These are phyloP conservation scores for Tulasnella sp. DNA, from an alignment of 768 basidiomycete species.

Conservation along the genomic window DNA sequence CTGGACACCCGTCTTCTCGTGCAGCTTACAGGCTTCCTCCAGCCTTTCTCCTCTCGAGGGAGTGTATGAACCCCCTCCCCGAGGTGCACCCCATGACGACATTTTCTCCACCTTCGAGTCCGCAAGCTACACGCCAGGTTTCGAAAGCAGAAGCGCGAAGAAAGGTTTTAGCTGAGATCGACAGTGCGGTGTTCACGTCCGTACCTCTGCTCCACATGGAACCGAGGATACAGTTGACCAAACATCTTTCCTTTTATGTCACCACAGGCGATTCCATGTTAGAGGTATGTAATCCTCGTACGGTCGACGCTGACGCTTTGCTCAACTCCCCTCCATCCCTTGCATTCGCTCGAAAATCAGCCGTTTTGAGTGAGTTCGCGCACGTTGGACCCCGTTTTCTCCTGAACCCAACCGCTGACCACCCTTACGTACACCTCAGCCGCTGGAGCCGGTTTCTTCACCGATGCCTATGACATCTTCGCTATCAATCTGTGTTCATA, in stretches of 20 bases:
- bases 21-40: too few relatives aligned
- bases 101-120: neutral
- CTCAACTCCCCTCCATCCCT: neutral
- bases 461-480: conserved; percentile 27
- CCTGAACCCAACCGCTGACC: neutral
- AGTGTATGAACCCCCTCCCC: too few relatives aligned
- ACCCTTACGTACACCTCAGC: neutral
- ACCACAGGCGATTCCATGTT: neutral
- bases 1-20: too few relatives aligned
- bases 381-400: neutral
- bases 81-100: neutral
- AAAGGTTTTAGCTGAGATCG: conserved; percentile 72
- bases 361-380: neutral
- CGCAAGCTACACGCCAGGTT: neutral
- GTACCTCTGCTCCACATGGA: conserved; percentile 19
- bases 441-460: conserved; percentile 16
- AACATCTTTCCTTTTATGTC: neutral
- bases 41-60: too few relatives aligned
- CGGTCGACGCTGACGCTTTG: neutral
- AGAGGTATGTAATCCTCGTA: neutral
- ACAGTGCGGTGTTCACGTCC: conserved; percentile 75
- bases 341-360: neutral
- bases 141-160: conserved; percentile 41
- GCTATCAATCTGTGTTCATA: conserved; percentile 17
- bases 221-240: neutral